Conservation (phyloP, 805 yeast species). For the Ogataea methanolica region DNA sequence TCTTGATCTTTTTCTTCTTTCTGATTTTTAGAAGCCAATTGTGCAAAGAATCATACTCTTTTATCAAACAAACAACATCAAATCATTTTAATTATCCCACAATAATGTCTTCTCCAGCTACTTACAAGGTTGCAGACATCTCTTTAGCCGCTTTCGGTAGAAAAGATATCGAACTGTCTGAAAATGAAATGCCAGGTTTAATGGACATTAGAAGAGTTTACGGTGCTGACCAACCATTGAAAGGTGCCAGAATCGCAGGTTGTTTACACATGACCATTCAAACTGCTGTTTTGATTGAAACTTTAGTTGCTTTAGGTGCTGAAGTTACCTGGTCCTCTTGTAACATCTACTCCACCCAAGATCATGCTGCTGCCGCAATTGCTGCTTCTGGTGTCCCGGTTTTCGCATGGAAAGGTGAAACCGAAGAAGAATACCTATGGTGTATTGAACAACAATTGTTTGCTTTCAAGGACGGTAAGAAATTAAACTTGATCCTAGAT, state of each 20-base stretch:
- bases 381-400: constrained; percentile 99
- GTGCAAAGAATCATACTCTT: not conserved
- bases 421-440: constrained; percentile 99
- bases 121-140: constrained; percentile 96
- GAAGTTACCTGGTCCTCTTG: constrained; percentile 99
- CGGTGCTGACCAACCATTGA: constrained; percentile 89
- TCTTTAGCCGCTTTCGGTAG: constrained; percentile 99
- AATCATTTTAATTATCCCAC: not conserved
- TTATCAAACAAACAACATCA: not conserved
- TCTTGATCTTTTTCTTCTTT: not conserved
- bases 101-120: constrained; percentile 57
- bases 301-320: constrained; percentile 95
- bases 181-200: constrained; percentile 99
- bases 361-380: constrained; percentile 99
- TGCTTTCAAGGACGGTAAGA: constrained; percentile 93
- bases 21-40: not conserved
- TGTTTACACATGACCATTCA: constrained; percentile 99
- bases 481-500: constrained; percentile 94
- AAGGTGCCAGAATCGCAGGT: constrained; percentile 98
- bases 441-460: constrained; percentile 99
- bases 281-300: constrained; percentile 98
- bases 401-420: constrained; percentile 99
- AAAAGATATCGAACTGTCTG: constrained; percentile 98
- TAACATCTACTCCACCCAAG: constrained; percentile 99
- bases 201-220: constrained; percentile 95